phyloP scores from a whole-genome alignment of 495 filamentous ascomycete genomes.

The Tetracladium marchalianum region DNA sequence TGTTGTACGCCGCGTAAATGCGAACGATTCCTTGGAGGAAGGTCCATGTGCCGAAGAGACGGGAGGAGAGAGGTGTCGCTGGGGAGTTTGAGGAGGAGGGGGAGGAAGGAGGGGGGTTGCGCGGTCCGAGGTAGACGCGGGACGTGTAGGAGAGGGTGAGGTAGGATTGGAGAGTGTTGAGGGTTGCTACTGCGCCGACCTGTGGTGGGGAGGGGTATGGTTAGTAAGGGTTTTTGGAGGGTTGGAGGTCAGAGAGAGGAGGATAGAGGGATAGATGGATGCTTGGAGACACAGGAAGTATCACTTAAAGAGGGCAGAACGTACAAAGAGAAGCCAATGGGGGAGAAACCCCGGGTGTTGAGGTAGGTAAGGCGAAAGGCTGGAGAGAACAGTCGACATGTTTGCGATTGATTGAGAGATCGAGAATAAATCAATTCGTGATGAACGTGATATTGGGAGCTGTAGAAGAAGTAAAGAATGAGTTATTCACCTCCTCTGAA shows the following conservation, averaged over 20 bases:
- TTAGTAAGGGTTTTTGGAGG: slow-evolving; percentile 2
- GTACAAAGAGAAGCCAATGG: slow-evolving; percentile 57
- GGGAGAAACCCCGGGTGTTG: slow-evolving; percentile 51
- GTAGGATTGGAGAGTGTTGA: slow-evolving; percentile 78
- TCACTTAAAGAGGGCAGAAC: slow-evolving; percentile 10
- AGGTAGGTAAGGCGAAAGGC: slow-evolving; percentile 32
- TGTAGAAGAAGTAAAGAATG: no score
- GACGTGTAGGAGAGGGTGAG: slow-evolving; percentile 59
- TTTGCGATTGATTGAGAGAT: background rate
- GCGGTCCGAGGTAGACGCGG: slow-evolving; percentile 58
- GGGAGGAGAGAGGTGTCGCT: slow-evolving; percentile 63
- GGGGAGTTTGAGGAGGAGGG: slow-evolving; percentile 35
- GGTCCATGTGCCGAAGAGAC: slow-evolving; percentile 90
- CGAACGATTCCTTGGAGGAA: slow-evolving; percentile 65
- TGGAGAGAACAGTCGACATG: slow-evolving; percentile 11
- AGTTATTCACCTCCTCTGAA: background rate
- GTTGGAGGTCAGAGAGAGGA: background rate
- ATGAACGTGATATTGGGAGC: no score
- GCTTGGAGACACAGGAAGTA: background rate
- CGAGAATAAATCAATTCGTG: no score
- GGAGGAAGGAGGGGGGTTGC: slow-evolving; percentile 17
- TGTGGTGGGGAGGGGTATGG: slow-evolving; percentile 25
- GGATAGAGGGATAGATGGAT: background rate
- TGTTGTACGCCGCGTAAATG: slow-evolving; percentile 78
- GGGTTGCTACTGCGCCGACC: slow-evolving; percentile 67